These are phyloP conservation scores for Fusarium decemcellulare DNA, from an alignment of 2,329 filamentous ascomycete genomes.

Conservation along the genomic window DNA sequence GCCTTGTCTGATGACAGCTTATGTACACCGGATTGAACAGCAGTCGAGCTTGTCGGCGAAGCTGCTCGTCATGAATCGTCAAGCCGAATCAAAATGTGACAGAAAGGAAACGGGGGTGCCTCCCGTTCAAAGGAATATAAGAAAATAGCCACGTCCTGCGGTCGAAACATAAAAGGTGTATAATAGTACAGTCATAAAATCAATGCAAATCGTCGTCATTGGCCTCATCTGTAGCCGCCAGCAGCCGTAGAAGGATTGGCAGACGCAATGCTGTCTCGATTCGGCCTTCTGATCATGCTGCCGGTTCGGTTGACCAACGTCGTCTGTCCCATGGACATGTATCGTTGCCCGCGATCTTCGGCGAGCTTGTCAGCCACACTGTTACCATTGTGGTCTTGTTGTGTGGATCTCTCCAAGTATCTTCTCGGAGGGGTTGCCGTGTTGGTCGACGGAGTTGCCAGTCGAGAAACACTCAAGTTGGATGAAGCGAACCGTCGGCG, in stretches of 20 bases:
- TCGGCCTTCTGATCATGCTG: constrained; percentile 61
- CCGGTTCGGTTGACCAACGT: constrained; percentile 59
- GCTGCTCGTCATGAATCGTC: constrained; percentile 44
- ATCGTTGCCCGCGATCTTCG: constrained; percentile 52
- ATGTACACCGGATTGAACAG: constrained; percentile 37
- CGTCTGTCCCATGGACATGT: constrained; percentile 60
- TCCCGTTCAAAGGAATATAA: constrained; percentile 45
- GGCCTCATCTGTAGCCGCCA: constrained; percentile 61
- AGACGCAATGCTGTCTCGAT: constrained; percentile 57
- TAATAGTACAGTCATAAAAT: constrained; percentile 48
- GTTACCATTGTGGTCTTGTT: constrained; percentile 57
- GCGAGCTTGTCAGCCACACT: constrained; percentile 40
- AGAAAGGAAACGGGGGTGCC: constrained; percentile 24
- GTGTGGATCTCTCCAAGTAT: constrained; percentile 62
- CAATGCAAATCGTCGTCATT: constrained; percentile 46
- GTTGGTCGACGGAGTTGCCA: constrained; percentile 57
- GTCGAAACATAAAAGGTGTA: constrained; percentile 43
- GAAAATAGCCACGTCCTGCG: constrained; percentile 51
- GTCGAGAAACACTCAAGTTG: constrained; percentile 60
- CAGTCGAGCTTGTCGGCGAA: constrained; percentile 18
- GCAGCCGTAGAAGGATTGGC: constrained; percentile 57
- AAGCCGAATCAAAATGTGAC: constrained; percentile 35
- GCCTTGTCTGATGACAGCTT: constrained; percentile 24
- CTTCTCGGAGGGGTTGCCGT: constrained; percentile 59
- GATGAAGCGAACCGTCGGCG: constrained; percentile 68